phyloP scores from a whole-genome alignment of 371 early-diverging fungal genomes.

The Mortierella polycephala region DNA sequence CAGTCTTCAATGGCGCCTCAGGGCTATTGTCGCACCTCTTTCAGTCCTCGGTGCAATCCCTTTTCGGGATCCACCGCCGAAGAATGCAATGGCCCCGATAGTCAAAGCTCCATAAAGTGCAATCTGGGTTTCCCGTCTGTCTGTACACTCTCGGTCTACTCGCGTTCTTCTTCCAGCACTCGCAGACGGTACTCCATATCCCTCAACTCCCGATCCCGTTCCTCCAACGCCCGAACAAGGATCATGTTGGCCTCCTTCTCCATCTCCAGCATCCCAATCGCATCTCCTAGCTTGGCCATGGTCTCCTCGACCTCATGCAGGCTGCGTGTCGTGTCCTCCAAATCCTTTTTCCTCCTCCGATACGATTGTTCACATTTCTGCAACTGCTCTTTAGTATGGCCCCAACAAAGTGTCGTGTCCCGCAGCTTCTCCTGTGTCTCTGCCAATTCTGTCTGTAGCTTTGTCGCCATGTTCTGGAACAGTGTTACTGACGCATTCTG shows the following conservation, averaged over 20 bases:
- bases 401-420: constrained; percentile 32
- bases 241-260: constrained; percentile 24
- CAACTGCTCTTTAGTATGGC: constrained; percentile 39
- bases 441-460: constrained; percentile 31
- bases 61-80: too few species aligned
- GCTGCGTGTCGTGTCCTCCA: constrained; percentile 29
- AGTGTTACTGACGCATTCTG: constrained; percentile 23
- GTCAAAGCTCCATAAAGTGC: too few species aligned
- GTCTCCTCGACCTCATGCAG: constrained; percentile 44
- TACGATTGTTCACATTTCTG: constrained; percentile 32
- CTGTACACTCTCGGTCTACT: background rate
- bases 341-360: constrained; percentile 26
- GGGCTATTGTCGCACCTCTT: too few species aligned
- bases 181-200: constrained; percentile 38
- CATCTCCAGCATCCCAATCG: constrained; percentile 38
- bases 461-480: constrained; percentile 44
- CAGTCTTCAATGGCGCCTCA: too few species aligned
- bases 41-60: too few species aligned
- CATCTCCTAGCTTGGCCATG: constrained; percentile 30
- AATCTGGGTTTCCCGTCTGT: too few species aligned
- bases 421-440: constrained; percentile 41
- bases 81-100: too few species aligned
- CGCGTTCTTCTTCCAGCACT: constrained; percentile 27
- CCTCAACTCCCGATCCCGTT: constrained; percentile 27
- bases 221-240: constrained; percentile 20